Base-by-base conservation (phyloP, 2,329 filamentous ascomycete genomes). In the Aureobasidium subglaciale region DNA sequence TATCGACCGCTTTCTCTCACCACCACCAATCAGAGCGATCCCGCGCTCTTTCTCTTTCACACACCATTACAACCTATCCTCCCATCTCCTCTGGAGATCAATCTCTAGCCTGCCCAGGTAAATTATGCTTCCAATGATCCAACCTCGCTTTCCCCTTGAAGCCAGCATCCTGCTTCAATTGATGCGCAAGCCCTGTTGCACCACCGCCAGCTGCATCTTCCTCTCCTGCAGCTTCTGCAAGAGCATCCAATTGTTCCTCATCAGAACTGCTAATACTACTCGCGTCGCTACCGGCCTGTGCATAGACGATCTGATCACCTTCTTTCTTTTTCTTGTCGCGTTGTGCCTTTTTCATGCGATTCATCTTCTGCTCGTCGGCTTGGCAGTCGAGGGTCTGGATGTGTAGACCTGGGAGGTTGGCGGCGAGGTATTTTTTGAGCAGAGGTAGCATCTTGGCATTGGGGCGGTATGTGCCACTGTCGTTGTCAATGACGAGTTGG, bases 401-500 rank as follows among this genome's bases (percentile, higher is more conserved):
- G 50, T 86, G 83, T 1, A 97, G 73, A 0, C 88, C 90, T 0
- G 88, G 88, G 30, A 96, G 83, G 61, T 92, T 90, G 22, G 69
- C 70, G 29, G 84, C 73, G 2, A 97, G 71, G 66, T 90, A 95
- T 10, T 75, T 66, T 52, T 85, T 83, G 1, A 97, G 76, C 0
- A 84, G 68, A 0, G 88, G 87, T 1, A 97, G 78, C 9, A 88
- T 77, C 10, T 84, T 78, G 56, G 87, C 86, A 65, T 95, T 90
- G 0, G 92, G 92, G 0, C 92, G 82, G 69, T 97, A 97, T 0
- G 92, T 97, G 10, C 92, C 92, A 55, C 85, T 90, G 70, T 96
- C 92, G 65, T 97, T 97, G 74, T 97, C 92, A 65, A 97, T 96
- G 60, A 93, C 77, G 8, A 97, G 80, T 67, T 95, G 87, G 69